Evolutionary conservation across 2,329 filamentous ascomycete genomes (phyloP), one percentile per base, ranked within the genome.

Genomic region (Proliferodiscus dingleyae): DNA sequence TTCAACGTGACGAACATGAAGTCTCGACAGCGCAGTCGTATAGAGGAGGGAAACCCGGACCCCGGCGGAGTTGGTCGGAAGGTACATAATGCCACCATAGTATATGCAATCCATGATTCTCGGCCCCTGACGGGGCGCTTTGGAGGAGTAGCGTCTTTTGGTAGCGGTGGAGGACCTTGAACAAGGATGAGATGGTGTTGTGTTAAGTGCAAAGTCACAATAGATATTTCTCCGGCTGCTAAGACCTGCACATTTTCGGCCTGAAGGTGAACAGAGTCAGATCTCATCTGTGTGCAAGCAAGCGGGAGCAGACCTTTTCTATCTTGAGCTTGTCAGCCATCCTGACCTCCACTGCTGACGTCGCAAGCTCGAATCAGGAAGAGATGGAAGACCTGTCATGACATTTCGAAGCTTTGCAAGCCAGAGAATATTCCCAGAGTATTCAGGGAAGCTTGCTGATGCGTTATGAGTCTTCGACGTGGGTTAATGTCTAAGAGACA

Each of bases 1-100:
- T 90, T 89, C 68, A 98, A 90, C 51, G 87, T 90, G 50, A 95
- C 82, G 66, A 90, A 95, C 39, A 81, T 91, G 65, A 98, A 97
- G 71, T 98, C 93, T 47, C 91, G 86, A 63, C 90, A 89, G 43
- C 89, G 83, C 51, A 98, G 71, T 42, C 91, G 85, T 61, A 98
- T 89, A 3, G 87, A 87, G 5, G 90, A 89, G 24, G 81, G 77
- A 50, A 89, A 78, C 41, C 81, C 78, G 47, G 85, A 85, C 10
- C 75, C 72, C 5, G 80, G 74, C 15, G 86, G 83, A 37, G 83
- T 81, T 22, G 89, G 85, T 49, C 88, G 81, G 55, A 91, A 81
- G 19, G 78, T 80, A 68, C 90, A 95, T 60, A 83, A 80, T 32
- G 80, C 80, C 60, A 98, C 88, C 68, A 97, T 90, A 19, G 91